Evolutionary conservation across 768 basidiomycete species (phyloP).

Genomic region (Russula compacta): DNA sequence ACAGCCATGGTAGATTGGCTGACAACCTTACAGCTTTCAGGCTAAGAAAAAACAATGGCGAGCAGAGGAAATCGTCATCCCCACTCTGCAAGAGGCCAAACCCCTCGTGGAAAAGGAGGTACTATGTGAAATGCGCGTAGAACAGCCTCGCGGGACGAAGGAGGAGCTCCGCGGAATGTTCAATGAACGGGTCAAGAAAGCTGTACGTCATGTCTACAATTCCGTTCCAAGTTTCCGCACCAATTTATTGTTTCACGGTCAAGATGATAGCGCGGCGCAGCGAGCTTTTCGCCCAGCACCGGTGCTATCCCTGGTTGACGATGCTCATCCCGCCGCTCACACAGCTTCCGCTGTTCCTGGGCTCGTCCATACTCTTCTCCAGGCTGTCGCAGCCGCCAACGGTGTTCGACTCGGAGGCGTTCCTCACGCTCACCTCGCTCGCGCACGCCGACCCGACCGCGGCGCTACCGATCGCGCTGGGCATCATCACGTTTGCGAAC

Average conservation of each 20-base stretch:
- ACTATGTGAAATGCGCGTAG: conserved; percentile 9
- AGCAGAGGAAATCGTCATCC: conserved; percentile 23
- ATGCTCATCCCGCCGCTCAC: conserved; percentile 52
- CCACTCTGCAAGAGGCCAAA: conserved; percentile 16
- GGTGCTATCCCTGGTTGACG: conserved; percentile 47
- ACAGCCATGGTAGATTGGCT: background rate
- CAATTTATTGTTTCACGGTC: background rate
- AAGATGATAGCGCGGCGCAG: conserved; percentile 48
- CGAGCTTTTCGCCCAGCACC: conserved; percentile 50
- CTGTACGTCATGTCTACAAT: conserved; percentile 7
- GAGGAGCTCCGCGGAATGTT: conserved; percentile 15
- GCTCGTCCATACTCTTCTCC: conserved; percentile 50
- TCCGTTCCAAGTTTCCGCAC: background rate
- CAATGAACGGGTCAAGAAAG: conserved; percentile 13
- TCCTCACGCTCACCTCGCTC: conserved; percentile 63
- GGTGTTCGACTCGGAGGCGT: conserved; percentile 69
- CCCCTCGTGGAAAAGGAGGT: conserved; percentile 14
- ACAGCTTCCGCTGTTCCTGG: conserved; percentile 66
- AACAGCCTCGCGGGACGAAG: conserved; percentile 12
- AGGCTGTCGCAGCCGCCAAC: conserved; percentile 47
- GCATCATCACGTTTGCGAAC: conserved; percentile 68
- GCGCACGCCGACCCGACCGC: conserved; percentile 64
- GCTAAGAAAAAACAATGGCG: conserved; percentile 24
- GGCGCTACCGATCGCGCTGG: conserved; percentile 59
- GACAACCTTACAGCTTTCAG: conserved; percentile 10